These are phyloP conservation scores for Fusarium duplospermum DNA, from an alignment of 2,329 filamentous ascomycete genomes.

Conservation along the genomic window DNA sequence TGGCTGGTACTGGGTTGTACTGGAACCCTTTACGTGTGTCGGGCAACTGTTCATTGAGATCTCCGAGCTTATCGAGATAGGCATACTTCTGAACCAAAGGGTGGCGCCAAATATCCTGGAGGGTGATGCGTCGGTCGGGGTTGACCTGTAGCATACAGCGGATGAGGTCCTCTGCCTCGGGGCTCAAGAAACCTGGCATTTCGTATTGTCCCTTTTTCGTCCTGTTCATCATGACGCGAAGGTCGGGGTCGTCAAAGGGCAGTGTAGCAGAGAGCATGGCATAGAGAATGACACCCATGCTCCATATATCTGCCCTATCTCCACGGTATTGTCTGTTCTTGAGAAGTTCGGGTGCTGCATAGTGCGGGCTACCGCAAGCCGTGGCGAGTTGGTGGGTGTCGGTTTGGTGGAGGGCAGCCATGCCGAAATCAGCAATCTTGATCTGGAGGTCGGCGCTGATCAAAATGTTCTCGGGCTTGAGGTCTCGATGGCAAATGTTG, in stretches of 20 bases:
- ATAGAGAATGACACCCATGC: constrained; percentile 88
- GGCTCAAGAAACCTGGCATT: constrained; percentile 71
- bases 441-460: constrained; percentile 80
- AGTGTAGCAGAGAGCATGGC: constrained; percentile 86
- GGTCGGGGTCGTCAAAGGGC: constrained; percentile 80
- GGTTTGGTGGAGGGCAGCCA: constrained; percentile 91
- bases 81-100: constrained; percentile 88
- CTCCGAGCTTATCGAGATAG: constrained; percentile 75
- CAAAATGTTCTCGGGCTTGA: constrained; percentile 97
- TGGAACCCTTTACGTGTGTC: constrained; percentile 71
- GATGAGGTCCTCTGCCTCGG: constrained; percentile 82
- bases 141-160: constrained; percentile 81
- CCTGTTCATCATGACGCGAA: constrained; percentile 70
- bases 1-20: constrained; percentile 67
- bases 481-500: constrained; percentile 94
- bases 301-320: constrained; percentile 93
- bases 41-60: constrained; percentile 63
- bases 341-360: constrained; percentile 93
- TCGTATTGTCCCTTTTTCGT: constrained; percentile 70
- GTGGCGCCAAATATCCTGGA: constrained; percentile 87
- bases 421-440: constrained; percentile 97
- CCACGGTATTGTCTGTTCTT: constrained; percentile 82
- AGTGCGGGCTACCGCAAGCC: constrained; percentile 95
- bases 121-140: constrained; percentile 81
- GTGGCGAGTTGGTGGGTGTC: constrained; percentile 83